Percentiles rank a stretch among this genome's conserved stretches.
phyloP scores from a whole-genome alignment of 2,329 filamentous ascomycete species.

The Bisporella sp. region DNA sequence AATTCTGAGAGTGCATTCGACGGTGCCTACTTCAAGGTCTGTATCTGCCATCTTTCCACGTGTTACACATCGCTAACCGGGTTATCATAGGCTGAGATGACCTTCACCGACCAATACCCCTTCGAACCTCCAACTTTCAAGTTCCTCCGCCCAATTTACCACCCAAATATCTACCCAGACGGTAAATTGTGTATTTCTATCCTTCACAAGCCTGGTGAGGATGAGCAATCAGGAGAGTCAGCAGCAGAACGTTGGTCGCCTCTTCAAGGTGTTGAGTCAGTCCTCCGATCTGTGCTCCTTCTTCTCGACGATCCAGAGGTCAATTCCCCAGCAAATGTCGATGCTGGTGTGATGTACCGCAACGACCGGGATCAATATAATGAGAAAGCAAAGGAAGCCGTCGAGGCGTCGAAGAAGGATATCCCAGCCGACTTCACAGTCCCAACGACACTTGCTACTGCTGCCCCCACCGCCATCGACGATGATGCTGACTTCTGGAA shows the following conservation, averaged over 20 bases:
- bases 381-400: slow-evolving; percentile 58
- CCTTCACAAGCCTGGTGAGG: slow-evolving; percentile 84
- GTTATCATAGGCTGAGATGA: slow-evolving; percentile 63
- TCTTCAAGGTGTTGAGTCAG: slow-evolving; percentile 87
- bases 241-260: slow-evolving; percentile 93
- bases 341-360: slow-evolving; percentile 80
- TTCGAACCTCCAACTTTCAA: slow-evolving; percentile 84
- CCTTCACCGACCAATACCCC: slow-evolving; percentile 82
- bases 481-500: slow-evolving; percentile 80
- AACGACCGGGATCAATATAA: slow-evolving; percentile 67
- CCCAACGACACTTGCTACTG: slow-evolving; percentile 64
- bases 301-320: slow-evolving; percentile 92
- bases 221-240: slow-evolving; percentile 83
- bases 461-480: slow-evolving; percentile 54
- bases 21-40: slow-evolving; percentile 78
- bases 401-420: slow-evolving; percentile 68
- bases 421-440: slow-evolving; percentile 76
- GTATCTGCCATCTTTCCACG: slow-evolving; percentile 6
- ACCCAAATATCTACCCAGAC: slow-evolving; percentile 90
- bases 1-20: slow-evolving; percentile 90
- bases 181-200: slow-evolving; percentile 95
- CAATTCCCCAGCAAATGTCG: slow-evolving; percentile 89
- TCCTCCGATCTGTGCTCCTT: slow-evolving; percentile 85
- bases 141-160: slow-evolving; percentile 73
- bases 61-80: slow-evolving; percentile 4